Conservation (phyloP, 1,284 basidiomycete species). For the Tilletia indica region DNA sequence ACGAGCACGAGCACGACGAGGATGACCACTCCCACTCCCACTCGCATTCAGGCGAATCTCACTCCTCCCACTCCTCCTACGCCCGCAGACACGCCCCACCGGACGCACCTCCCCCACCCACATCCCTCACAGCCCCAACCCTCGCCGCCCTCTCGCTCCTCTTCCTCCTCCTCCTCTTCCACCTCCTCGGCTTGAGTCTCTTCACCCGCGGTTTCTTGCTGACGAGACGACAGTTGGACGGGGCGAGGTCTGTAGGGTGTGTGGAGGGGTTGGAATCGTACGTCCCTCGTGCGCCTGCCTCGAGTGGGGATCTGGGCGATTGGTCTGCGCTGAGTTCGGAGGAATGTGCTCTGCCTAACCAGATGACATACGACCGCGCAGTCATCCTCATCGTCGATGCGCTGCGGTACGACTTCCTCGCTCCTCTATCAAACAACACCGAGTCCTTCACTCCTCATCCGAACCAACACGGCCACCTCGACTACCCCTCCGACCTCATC, state of each 20-base stretch:
- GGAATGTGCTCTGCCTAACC: conserved; percentile 44
- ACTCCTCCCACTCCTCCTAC: conserved; percentile 45
- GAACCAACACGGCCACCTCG: conserved; percentile 78
- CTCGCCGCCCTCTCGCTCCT: conserved; percentile 36
- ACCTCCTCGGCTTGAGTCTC: conserved; percentile 37
- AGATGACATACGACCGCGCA: conserved; percentile 59
- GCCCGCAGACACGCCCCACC: conserved; percentile 31
- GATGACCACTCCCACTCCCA: conserved; percentile 3
- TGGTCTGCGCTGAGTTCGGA: conserved; percentile 36
- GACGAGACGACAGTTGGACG: conserved; percentile 39
- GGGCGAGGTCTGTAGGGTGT: conserved; percentile 19
- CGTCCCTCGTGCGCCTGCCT: conserved; percentile 8
- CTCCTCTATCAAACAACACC: conserved; percentile 60
- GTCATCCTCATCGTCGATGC: conserved; percentile 88
- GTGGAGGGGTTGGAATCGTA: conserved; percentile 10
- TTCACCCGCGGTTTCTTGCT: conserved; percentile 53
- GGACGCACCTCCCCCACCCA: conserved; percentile 27
- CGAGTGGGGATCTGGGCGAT: not conserved
- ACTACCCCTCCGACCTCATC: conserved; percentile 73
- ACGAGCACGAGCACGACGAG: conserved; percentile 8
- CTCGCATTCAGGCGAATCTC: conserved; percentile 35
- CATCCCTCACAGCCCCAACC: conserved; percentile 21
- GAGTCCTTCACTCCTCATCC: conserved; percentile 52
- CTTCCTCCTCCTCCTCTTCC: conserved; percentile 30
- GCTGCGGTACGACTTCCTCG: conserved; percentile 88